A percentile compares a stretch with the other conserved stretches of the same genome.
These are phyloP conservation scores for Rhodotorula paludigena DNA, from an alignment of 768 basidiomycete species.

Conservation along the genomic window DNA sequence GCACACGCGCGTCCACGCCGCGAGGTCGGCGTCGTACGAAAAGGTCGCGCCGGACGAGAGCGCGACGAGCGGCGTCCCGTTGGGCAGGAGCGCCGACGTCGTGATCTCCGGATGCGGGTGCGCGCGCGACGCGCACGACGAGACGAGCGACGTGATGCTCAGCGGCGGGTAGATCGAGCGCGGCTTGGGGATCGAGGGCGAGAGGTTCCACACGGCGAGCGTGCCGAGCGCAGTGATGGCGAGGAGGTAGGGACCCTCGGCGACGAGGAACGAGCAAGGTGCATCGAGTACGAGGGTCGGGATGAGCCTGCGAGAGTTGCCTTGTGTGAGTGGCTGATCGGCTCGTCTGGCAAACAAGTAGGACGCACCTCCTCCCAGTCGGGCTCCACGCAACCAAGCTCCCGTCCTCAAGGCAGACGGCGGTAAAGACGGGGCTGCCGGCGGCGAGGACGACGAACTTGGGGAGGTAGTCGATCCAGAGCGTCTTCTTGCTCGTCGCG, in stretches of 20 bases:
- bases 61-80: slow-evolving; percentile 71
- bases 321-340: no score
- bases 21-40: slow-evolving; percentile 67
- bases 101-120: slow-evolving; percentile 51
- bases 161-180: slow-evolving; percentile 62
- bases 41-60: slow-evolving; percentile 73
- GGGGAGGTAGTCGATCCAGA: slow-evolving; percentile 86
- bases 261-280: slow-evolving; percentile 65
- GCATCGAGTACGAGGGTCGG: slow-evolving; percentile 69
- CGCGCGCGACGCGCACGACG: slow-evolving; percentile 53
- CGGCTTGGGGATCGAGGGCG: slow-evolving; percentile 56
- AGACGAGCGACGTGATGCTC: slow-evolving; percentile 60
- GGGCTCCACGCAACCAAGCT: slow-evolving; percentile 75
- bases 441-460: slow-evolving; percentile 64
- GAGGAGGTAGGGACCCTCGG: slow-evolving; percentile 61
- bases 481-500: slow-evolving; percentile 59
- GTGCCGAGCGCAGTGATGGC: slow-evolving; percentile 67
- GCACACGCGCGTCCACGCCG: slow-evolving; percentile 67
- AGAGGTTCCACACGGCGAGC: slow-evolving; percentile 65
- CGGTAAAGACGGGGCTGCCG: slow-evolving; percentile 64
- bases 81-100: slow-evolving; percentile 65
- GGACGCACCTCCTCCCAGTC: slow-evolving; percentile 70
- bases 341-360: not conserved
- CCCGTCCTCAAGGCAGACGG: slow-evolving; percentile 72
- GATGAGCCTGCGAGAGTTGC: slow-evolving; percentile 57